These are phyloP conservation scores for Gyrodon lividus DNA, from an alignment of 768 basidiomycete genomes.

Conservation along the genomic window DNA sequence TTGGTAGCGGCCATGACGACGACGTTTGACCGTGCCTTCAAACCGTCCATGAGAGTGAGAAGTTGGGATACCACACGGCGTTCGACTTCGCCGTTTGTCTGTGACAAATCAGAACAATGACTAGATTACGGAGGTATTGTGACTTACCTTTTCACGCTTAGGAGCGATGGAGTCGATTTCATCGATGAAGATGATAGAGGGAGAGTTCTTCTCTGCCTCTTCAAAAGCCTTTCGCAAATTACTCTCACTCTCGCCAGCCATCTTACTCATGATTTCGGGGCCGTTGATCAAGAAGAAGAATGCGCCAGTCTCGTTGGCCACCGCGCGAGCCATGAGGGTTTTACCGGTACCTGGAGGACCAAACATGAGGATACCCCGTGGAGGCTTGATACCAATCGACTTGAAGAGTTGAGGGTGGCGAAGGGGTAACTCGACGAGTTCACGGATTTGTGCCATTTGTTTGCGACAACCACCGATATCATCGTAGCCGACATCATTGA, in stretches of 20 bases:
- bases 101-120: constrained; percentile 7
- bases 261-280: constrained; percentile 99
- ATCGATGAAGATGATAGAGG: constrained; percentile 99
- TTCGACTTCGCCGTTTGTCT: constrained; percentile 99
- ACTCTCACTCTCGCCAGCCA: constrained; percentile 98
- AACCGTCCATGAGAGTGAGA: constrained; percentile 97
- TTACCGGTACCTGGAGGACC: constrained; percentile 99
- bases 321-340: constrained; percentile 98
- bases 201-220: constrained; percentile 99
- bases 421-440: constrained; percentile 95
- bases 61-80: constrained; percentile 98
- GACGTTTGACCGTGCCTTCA: constrained; percentile 98
- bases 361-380: constrained; percentile 97
- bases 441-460: constrained; percentile 99
- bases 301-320: constrained; percentile 98
- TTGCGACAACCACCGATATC: constrained; percentile 99
- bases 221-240: constrained; percentile 98
- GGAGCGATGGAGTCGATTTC: constrained; percentile 99
- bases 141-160: constrained; percentile 92
- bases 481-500: constrained; percentile 97
- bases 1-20: constrained; percentile 99
- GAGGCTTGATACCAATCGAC: constrained; percentile 99
- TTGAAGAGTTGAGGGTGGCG: constrained; percentile 99
- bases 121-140: not conserved
- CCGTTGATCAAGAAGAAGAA: constrained; percentile 99